Conservation (phyloP, 2,329 filamentous ascomycete species). For the Sporothrix dimorphospora region DNA sequence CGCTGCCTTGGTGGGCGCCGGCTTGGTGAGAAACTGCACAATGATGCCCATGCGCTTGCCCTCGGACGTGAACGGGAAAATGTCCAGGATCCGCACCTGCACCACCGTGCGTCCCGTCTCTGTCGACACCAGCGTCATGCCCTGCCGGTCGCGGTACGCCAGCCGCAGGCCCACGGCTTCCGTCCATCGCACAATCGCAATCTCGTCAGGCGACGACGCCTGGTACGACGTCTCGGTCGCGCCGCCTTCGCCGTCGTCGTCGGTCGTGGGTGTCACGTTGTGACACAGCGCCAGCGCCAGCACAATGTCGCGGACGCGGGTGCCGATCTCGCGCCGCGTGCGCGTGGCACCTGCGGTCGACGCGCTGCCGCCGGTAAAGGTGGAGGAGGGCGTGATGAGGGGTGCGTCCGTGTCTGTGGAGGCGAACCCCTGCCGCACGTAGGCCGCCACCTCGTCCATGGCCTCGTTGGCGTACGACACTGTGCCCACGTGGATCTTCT, state of each 20-base stretch:
- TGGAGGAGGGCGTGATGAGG: constrained; percentile 77
- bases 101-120: constrained; percentile 75
- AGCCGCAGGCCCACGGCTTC: constrained; percentile 88
- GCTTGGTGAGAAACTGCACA: constrained; percentile 75
- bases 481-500: constrained; percentile 97
- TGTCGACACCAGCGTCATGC: constrained; percentile 79
- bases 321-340: constrained; percentile 89
- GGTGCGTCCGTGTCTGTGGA: constrained; percentile 50
- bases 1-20: constrained; percentile 47
- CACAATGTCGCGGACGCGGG: constrained; percentile 89
- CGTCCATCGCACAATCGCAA: constrained; percentile 95
- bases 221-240: constrained; percentile 82
- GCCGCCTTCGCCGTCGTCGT: constrained; percentile 71
- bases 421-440: constrained; percentile 82
- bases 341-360: constrained; percentile 63
- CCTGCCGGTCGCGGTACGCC: constrained; percentile 81
- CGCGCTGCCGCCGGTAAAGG: constrained; percentile 47
- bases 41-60: constrained; percentile 98
- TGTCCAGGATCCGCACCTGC: constrained; percentile 83
- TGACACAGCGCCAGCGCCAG: constrained; percentile 91
- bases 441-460: constrained; percentile 93
- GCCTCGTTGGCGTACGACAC: constrained; percentile 98
- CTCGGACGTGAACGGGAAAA: constrained; percentile 97
- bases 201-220: constrained; percentile 95
- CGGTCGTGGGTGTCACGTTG: constrained; percentile 90